Percentiles rank a stretch among this genome's conserved stretches.
These are phyloP conservation scores for Aspergillus pseudoviridinutans DNA, from an alignment of 2,329 filamentous ascomycete species.

Conservation along the genomic window DNA sequence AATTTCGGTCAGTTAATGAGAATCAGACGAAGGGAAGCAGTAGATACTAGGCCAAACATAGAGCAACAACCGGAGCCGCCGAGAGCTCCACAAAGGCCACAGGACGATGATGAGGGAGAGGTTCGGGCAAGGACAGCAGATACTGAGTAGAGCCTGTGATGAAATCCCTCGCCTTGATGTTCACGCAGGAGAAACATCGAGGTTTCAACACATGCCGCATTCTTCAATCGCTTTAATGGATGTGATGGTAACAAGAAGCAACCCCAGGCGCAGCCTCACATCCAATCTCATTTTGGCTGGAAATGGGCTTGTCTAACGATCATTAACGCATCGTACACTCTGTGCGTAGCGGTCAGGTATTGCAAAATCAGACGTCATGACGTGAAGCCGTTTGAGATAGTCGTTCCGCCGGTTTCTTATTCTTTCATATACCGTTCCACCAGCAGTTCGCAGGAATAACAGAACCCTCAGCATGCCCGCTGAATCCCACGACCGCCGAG, in stretches of 20 bases:
- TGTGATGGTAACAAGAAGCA: background rate
- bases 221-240: background rate
- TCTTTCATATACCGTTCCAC: background rate
- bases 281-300: background rate
- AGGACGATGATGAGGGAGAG: slow-evolving; percentile 11
- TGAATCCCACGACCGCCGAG: too few species aligned
- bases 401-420: background rate
- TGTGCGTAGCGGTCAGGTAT: background rate
- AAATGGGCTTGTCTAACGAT: background rate
- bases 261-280: background rate
- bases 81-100: slow-evolving; percentile 1
- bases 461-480: background rate
- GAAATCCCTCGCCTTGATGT: background rate
- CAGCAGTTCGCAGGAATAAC: background rate
- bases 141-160: background rate
- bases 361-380: background rate
- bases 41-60: background rate
- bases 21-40: slow-evolving; percentile 15
- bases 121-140: background rate
- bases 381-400: background rate
- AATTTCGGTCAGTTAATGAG: slow-evolving; percentile 27
- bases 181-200: background rate
- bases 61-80: slow-evolving; percentile 2
- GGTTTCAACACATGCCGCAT: background rate
- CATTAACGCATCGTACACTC: background rate